Evolutionary conservation across 1,139 yeast genomes (phyloP).

Genomic region (Debaryomyces psychrophilus): DNA sequence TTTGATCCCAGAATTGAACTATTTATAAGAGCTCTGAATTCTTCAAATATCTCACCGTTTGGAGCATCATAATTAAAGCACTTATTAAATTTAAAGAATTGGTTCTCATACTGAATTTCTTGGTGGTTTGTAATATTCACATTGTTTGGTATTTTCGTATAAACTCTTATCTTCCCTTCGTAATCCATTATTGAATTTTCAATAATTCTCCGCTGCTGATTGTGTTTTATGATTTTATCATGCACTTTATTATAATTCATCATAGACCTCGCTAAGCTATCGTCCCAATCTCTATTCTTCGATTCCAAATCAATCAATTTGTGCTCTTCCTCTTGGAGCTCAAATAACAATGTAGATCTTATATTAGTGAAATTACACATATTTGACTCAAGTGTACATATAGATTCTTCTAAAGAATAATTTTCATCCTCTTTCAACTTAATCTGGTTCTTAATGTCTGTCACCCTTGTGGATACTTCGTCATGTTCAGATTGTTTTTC

Average conservation of each 20-base stretch:
- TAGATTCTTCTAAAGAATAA: slow-evolving; percentile 1
- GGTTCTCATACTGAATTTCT: slow-evolving; percentile 6
- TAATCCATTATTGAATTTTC: slow-evolving; percentile 58
- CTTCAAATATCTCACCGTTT: slow-evolving; percentile 21
- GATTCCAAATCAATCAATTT: slow-evolving; percentile 13
- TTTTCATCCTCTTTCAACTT: slow-evolving; percentile 11
- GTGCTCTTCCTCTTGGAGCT: slow-evolving; percentile 15
- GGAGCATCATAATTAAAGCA: slow-evolving; percentile 16
- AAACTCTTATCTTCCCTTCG: slow-evolving; percentile 41
- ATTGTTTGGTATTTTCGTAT: slow-evolving; percentile 19
- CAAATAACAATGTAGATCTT: slow-evolving; percentile 15
- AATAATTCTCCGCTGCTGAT: slow-evolving; percentile 39
- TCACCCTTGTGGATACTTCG: slow-evolving; percentile 7
- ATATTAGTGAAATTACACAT: slow-evolving; percentile 19
- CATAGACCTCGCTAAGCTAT: slow-evolving; percentile 13
- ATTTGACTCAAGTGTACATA: slow-evolving; percentile 14
- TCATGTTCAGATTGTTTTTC: slow-evolving; percentile 13
- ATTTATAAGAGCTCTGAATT: slow-evolving; percentile 24
- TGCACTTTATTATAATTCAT: slow-evolving; percentile 15
- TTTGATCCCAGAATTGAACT: slow-evolving; percentile 22
- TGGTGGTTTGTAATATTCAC: not conserved
- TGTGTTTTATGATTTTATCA: slow-evolving; percentile 26
- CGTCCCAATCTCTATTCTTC: slow-evolving; percentile 16
- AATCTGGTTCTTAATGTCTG: slow-evolving; percentile 13
- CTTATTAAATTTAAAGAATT: slow-evolving; percentile 24